A percentile compares a stretch with the other conserved stretches of the same genome.
Conservation (phyloP, 2,329 filamentous ascomycete species). For the Rachicladosporium sp. region DNA sequence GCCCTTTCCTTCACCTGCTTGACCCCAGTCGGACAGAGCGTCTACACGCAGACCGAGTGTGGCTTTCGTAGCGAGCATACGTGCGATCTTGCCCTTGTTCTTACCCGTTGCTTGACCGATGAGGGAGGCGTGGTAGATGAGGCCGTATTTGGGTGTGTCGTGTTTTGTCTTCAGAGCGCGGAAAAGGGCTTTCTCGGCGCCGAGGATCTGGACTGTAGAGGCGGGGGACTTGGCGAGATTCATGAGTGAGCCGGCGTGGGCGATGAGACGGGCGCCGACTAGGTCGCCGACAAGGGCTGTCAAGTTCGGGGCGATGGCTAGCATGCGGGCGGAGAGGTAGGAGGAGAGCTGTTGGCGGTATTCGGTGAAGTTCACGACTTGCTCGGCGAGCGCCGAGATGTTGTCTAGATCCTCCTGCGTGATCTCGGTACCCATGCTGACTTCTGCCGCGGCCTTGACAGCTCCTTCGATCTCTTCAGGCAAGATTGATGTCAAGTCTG, state of each 20-base stretch:
- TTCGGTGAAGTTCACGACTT: conserved; percentile 84
- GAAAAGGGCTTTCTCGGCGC: conserved; percentile 98
- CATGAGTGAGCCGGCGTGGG: conserved; percentile 86
- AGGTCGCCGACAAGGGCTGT: conserved; percentile 86
- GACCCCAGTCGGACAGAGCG: conserved; percentile 66
- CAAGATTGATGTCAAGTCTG: conserved; percentile 76
- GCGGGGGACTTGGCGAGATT: conserved; percentile 90
- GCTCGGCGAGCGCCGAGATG: conserved; percentile 81
- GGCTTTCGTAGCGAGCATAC: conserved; percentile 88
- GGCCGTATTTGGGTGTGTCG: conserved; percentile 95
- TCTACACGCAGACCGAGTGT: conserved; percentile 89
- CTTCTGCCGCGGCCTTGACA: conserved; percentile 87
- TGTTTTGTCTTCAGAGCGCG: conserved; percentile 98
- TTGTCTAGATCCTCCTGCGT: conserved; percentile 84
- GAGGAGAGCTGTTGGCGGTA: conserved; percentile 78
- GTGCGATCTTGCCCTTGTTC: conserved; percentile 99
- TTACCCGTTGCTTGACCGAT: conserved; percentile 94
- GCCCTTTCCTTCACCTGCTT: conserved; percentile 51
- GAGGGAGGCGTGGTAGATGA: conserved; percentile 83
- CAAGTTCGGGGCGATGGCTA: conserved; percentile 90
- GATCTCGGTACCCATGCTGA: conserved; percentile 98
- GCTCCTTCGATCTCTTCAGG: conserved; percentile 89
- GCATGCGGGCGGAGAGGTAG: conserved; percentile 89
- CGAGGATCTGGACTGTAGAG: conserved; percentile 93
- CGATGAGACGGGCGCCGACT: conserved; percentile 86